Percentiles rank a stretch among this genome's conserved stretches.
phyloP scores from a whole-genome alignment of 2,329 filamentous ascomycete species.

The Lasiodiplodia citricola region DNA sequence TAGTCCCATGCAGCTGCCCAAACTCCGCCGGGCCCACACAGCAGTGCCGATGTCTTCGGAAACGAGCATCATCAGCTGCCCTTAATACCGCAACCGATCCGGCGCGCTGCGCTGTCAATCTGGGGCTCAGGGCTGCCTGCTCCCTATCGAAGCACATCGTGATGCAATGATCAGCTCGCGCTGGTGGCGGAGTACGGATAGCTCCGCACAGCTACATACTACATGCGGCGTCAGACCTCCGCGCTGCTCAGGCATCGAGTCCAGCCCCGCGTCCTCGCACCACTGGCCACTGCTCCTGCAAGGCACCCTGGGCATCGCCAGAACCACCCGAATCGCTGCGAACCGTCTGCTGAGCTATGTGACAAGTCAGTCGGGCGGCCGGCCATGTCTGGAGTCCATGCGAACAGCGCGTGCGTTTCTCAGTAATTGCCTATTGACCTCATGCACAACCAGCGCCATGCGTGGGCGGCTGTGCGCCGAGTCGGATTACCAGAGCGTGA shows the following conservation, averaged over 20 bases:
- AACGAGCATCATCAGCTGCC: constrained; percentile 11
- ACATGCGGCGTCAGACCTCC: constrained; percentile 1
- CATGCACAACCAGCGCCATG: constrained; percentile 56
- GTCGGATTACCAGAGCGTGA: constrained; percentile 57
- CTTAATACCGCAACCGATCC: not conserved
- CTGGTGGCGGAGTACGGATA: constrained; percentile 9
- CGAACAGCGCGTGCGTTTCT: constrained; percentile 28
- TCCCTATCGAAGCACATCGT: not conserved
- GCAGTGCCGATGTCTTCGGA: constrained; percentile 7
- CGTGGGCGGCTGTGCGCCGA: constrained; percentile 51
- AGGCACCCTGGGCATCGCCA: constrained; percentile 20
- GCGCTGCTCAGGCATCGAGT: constrained; percentile 1
- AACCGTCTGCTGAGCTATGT: constrained; percentile 20
- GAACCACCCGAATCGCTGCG: constrained; percentile 10
- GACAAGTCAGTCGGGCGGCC: constrained; percentile 25
- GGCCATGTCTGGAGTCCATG: not conserved
- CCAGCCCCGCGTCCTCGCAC: constrained; percentile 11
- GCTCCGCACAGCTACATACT: constrained; percentile 6
- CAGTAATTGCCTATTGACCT: constrained; percentile 57
- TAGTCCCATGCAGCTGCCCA: not conserved
- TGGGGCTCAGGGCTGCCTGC: not conserved
- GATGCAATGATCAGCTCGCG: constrained; percentile 20
- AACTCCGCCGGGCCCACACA: not conserved
- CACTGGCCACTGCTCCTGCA: constrained; percentile 9
- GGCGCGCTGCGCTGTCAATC: not conserved